Evolutionary conservation across 2,329 filamentous ascomycete genomes (phyloP), one percentile per base, ranked within the genome.

Genomic region (Fusarium sp.): DNA sequence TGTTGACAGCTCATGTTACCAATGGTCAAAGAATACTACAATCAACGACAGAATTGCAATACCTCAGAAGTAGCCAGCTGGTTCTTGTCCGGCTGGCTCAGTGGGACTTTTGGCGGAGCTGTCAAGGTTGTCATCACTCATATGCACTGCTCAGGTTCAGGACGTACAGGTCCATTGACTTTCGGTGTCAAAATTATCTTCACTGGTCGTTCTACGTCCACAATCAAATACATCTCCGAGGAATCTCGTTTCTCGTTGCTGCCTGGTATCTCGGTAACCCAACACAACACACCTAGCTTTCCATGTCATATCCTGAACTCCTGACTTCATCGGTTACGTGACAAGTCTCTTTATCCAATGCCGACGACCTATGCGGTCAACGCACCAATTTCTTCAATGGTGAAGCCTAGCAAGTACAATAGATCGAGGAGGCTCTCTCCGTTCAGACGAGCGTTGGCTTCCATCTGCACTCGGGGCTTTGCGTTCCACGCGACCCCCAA

Each of bases 401-500:
- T 89, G 64, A 93, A 89, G 0, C 93, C 93, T 75, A 95, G 89
- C 21, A 96, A 78, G 75, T 92, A 91, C 52, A 94, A 81, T 68
- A 96, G 79, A 77, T 95, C 92, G 73, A 91, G 78, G 77, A 96
- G 79, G 68, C 85, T 92, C 65, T 88, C 84, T 23, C 89, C 87
- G 75, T 96, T 96, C 65, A 96, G 79, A 43, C 91, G 84, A 16
- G 90, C 89, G 28, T 89, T 88, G 4, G 93, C 93, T 78, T 92
- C 88, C 83, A 90, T 88, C 81, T 96, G 93, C 58, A 96, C 93
- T 62, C 89, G 85, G 3, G 92, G 91, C 83, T 96, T 96, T 12
- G 93, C 93, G 76, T 94, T 93, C 85, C 93, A 94, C 3, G 93
- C 93, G 5, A 96, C 89, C 21, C 93, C 93, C 39, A 95, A 58